phyloP scores from a whole-genome alignment of 352 stramenopile genomes.

The Thalassiosira sp. region DNA sequence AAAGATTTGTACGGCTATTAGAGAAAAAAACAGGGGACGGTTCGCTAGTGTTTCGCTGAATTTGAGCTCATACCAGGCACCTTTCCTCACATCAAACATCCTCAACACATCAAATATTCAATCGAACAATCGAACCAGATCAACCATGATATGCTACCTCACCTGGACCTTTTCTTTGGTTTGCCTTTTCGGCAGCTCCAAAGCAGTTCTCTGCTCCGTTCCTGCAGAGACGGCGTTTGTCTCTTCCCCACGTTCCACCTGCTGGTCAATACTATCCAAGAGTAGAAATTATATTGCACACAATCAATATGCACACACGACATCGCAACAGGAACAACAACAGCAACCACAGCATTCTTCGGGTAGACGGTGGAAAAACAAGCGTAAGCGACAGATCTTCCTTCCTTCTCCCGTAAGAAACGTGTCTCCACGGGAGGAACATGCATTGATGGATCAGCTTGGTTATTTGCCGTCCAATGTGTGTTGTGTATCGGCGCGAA shows the following conservation, averaged over 20 bases:
- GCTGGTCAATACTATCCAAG: neutral
- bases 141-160: no score
- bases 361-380: conserved; percentile 45
- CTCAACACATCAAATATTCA: no score
- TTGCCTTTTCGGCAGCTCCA: neutral
- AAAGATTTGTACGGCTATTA: no score
- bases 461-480: conserved; percentile 73
- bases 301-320: neutral
- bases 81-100: no score
- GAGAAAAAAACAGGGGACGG: no score
- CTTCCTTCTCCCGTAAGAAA: conserved; percentile 30
- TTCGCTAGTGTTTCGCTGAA: no score
- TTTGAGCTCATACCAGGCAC: no score
- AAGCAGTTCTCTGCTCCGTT: neutral
- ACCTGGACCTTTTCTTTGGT: no score
- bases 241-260: neutral
- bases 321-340: neutral
- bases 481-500: conserved; percentile 50
- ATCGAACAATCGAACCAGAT: no score
- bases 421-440: conserved; percentile 28
- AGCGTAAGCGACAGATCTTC: conserved; percentile 28
- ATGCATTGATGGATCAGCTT: conserved; percentile 57
- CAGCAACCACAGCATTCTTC: conserved; percentile 19
- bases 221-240: neutral
- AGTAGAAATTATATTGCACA: neutral